A percentile compares a stretch with the other conserved stretches of the same genome.
Conservation (phyloP, 2,329 filamentous ascomycete species). For the Chaetomiaceae sp. region DNA sequence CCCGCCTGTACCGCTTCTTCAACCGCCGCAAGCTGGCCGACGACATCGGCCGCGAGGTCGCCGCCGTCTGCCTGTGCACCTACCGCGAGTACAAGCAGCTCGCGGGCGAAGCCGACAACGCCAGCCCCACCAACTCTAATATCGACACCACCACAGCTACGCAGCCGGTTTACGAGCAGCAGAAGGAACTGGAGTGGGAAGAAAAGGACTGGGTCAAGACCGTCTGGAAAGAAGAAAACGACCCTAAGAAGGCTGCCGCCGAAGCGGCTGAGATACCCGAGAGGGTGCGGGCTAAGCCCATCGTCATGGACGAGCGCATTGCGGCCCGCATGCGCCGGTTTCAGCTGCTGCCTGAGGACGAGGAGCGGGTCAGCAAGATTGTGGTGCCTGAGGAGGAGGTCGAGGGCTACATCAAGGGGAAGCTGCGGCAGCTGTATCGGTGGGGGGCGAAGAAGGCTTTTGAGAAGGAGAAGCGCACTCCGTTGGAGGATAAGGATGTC, state of each 20-base stretch:
- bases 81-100: constrained; percentile 47
- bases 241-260: constrained; percentile 31
- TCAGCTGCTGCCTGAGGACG: constrained; percentile 63
- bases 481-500: constrained; percentile 25
- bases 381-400: constrained; percentile 63
- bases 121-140: constrained; percentile 21
- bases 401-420: constrained; percentile 64
- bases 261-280: constrained; percentile 46
- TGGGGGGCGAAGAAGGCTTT: constrained; percentile 45
- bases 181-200: constrained; percentile 53
- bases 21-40: constrained; percentile 83
- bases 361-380: constrained; percentile 60
- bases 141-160: too few species aligned
- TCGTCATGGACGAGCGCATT: constrained; percentile 74
- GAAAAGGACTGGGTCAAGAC: constrained; percentile 38
- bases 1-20: constrained; percentile 81
- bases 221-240: constrained; percentile 41
- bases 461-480: constrained; percentile 37
- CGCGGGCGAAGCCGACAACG: constrained; percentile 31
- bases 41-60: constrained; percentile 79
- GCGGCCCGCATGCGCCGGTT: constrained; percentile 76
- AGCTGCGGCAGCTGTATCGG: constrained; percentile 48
- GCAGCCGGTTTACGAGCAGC: constrained; percentile 51
- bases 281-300: constrained; percentile 68
- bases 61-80: constrained; percentile 70